Base-by-base conservation (phyloP, 1,139 yeast genomes). In the Geotrichum armillariae region DNA sequence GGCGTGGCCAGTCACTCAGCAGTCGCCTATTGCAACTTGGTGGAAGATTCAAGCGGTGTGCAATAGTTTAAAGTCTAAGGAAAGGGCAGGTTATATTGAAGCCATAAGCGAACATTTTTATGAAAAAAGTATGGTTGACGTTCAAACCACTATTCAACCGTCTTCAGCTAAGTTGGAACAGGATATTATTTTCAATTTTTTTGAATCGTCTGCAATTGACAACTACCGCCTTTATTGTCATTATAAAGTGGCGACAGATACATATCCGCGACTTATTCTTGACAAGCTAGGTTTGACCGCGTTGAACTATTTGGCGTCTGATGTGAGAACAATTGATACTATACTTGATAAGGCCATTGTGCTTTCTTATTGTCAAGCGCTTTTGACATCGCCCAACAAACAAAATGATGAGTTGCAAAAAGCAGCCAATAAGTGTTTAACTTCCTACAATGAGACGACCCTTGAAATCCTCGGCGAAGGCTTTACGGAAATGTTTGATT, bases 21-120 rank as follows among this genome's bases (percentile, higher is more conserved):
- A 37, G 16, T 41, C 50, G 21, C 53, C 53, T 1, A 17, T 37
- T 6, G 33, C 45, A 4, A 11, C 27, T 3, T 49, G 53, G 53
- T 49, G 53, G 53, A 46, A 49, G 18, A 41, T 49, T 3, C 47
- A 41, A 41, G 47, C 50, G 9, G 31, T 47, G 2, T 31, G 25
- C n/a, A 41, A 41, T 3, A 39, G 29, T 7, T 16, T 39, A 11
- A 39, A 44, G 20, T 18, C 27, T 6, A 46, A 41, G 17, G 17
- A 18, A 12, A 29, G 45, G 21, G 36, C 35, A 8, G 36, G 14
- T 5, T 40, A 33, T 23, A 35, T 21, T n/a, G 47, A 37, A 21
- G 32, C 37, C 7, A 14, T 41, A 2, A 11, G 25, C 16, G 35
- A 43, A 12, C 47, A 43, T 8, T 43, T 36, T 6, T 17, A 43